These are phyloP conservation scores for Fusarium duplospermum DNA, from an alignment of 2,329 filamentous ascomycete species.

Conservation along the genomic window DNA sequence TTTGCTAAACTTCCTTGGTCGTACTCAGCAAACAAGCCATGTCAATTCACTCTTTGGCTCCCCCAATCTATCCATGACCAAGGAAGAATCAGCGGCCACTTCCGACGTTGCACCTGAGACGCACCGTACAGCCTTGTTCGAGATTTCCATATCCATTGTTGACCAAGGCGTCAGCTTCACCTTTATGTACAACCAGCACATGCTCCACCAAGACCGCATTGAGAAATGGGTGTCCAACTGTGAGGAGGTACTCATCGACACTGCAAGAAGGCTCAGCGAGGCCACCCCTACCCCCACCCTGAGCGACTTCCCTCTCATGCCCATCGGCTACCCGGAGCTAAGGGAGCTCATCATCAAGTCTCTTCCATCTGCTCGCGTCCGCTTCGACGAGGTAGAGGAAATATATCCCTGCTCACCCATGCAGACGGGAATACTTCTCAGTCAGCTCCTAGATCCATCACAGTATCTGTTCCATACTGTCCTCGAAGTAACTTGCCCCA, in stretches of 20 bases:
- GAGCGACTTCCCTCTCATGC: slow-evolving; percentile 50
- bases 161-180: background rate
- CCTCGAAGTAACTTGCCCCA: slow-evolving; percentile 10
- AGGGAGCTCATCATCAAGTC: slow-evolving; percentile 35
- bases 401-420: slow-evolving; percentile 54
- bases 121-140: slow-evolving; percentile 31
- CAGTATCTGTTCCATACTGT: slow-evolving; percentile 35
- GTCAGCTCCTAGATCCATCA: slow-evolving; percentile 40
- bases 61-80: background rate
- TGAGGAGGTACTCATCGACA: slow-evolving; percentile 5
- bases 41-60: background rate
- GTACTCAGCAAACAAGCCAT: slow-evolving; percentile 6
- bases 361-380: slow-evolving; percentile 33
- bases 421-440: slow-evolving; percentile 53
- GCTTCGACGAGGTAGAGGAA: slow-evolving; percentile 43
- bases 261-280: slow-evolving; percentile 17
- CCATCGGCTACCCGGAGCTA: slow-evolving; percentile 45
- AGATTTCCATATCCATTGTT: slow-evolving; percentile 28
- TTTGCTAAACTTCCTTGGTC: slow-evolving; percentile 25
- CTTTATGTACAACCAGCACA: slow-evolving; percentile 27
- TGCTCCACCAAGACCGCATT: slow-evolving; percentile 27
- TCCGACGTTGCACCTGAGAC: slow-evolving; percentile 24
- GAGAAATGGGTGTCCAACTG: slow-evolving; percentile 26
- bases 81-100: background rate
- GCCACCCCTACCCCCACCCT: slow-evolving; percentile 41